Base-by-base conservation (phyloP, 2,329 filamentous ascomycete genomes). In the Pseudogymnoascus sp. region DNA sequence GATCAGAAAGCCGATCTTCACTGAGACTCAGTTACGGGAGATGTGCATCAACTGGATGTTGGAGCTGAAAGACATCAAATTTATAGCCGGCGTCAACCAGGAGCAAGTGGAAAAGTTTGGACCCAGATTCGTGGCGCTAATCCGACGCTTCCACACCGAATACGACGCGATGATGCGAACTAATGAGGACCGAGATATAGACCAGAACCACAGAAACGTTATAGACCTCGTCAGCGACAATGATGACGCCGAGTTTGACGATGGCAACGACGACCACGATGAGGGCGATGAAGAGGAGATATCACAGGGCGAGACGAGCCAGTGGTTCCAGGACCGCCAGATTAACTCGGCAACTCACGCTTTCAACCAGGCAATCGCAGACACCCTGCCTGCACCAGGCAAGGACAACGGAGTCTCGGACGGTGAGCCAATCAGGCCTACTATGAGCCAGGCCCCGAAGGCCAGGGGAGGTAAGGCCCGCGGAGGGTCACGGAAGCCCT, bases 1-100 rank as follows among this genome's bases (percentile, higher is more conserved):
- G 4, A 74, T 89, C 33, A 81, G 84, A 7, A 80, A 82, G 3
- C 80, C 81, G 2, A 77, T 88, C 0, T 95, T 95, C 71, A 86
- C 85, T 0, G 87, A 91, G 65, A 80, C 79, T 22, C 81, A 90
- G 12, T 81, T 92, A 60, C 84, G 87, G 37, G 83, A 88, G 68
- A 93, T 95, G 88, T 87, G 84, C 11, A 84, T 91, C 60, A 75
- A 79, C 35, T 89, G 89, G 79, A 89, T 89, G 0, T 79, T 78
- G 6, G 84, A 79, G 7, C 70, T 84, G 8, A 81, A 83, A 14
- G 78, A 85, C 63, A 89, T 95, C 85, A 77, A 75, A 33, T 74
- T 75, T 7, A 89, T 93, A 59, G 80, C 81, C 0, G 83, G 82
- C 8, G 87, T 93, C 64, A 81, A 88, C 62, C 66, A 72, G 1